Base-by-base conservation (phyloP, 139 green algal genomes). In the Chlorella sp. region DNA sequence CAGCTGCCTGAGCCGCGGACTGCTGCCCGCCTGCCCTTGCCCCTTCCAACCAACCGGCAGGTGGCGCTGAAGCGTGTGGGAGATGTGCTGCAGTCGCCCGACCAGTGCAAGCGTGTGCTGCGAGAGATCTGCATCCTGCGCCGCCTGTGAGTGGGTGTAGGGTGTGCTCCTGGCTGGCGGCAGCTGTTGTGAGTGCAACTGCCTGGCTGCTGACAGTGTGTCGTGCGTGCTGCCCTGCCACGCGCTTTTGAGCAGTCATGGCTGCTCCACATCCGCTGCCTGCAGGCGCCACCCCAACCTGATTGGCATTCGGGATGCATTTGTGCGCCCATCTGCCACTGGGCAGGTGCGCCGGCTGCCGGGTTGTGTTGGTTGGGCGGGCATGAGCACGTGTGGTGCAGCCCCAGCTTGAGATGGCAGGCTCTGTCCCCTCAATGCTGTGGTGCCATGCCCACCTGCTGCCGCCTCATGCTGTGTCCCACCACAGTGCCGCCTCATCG, bases 51-150 rank as follows among this genome's bases (percentile, higher is more conserved):
- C 15, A 12, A 6, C 74, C 13, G 51, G 9, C 83, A 94, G 88
- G 95, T 98, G 28, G 95, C 95, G 0, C 36, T 98, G 4, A 98
- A 98, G 81, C 87, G 93, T 9, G 95, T 98, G 51, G 88, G 89
- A 23, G 91, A 98, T 62, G 94, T 98, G 65, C 90, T 97, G 63
- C 83, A 88, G 55, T 94, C 88, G n/a, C 86, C 86, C 0, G 94
- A 97, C 41, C 93, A 97, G 72, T 93, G 93, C 21, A 97, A 95
- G 88, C 87, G 91, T 0, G 94, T 97, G 79, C 87, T 99, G 84
- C 88, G 96, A 12, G 96, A 99, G 89, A 90, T 98, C 20, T 96
- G 92, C 92, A 98, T 98, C 86, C 90, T 98, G 88, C 88, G 96
- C 2, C 88, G 96, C 9, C 86, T 98, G 82, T 55, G 26, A 28